These are phyloP conservation scores for Phaffomyces opuntiae DNA, from an alignment of 805 yeast species.

Conservation along the genomic window DNA sequence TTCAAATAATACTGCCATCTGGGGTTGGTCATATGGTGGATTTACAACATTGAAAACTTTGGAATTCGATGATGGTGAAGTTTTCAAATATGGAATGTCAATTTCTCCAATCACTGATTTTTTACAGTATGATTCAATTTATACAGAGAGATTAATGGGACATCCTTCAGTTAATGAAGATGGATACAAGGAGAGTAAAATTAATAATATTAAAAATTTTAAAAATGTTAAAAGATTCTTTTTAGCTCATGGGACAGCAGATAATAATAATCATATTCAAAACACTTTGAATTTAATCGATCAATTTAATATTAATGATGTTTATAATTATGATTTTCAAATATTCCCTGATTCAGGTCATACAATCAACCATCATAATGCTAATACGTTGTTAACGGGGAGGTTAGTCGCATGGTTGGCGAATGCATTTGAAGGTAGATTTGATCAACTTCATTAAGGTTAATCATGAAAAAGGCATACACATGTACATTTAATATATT, in stretches of 20 bases:
- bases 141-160: constrained; percentile 74
- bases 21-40: constrained; percentile 93
- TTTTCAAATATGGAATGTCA: constrained; percentile 69
- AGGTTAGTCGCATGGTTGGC: constrained; percentile 53
- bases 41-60: constrained; percentile 67
- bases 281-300: constrained; percentile 60
- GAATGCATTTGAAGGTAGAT: constrained; percentile 44
- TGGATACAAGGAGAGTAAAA: constrained; percentile 42
- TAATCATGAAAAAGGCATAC: too few species aligned
- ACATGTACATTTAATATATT: too few species aligned
- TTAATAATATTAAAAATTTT: constrained; percentile 37
- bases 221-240: constrained; percentile 47
- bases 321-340: constrained; percentile 79
- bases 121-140: constrained; percentile 68
- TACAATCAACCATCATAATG: constrained; percentile 72
- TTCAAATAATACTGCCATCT: constrained; percentile 49
- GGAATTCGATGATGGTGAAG: constrained; percentile 55
- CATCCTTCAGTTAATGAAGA: constrained; percentile 40
- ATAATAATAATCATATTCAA: constrained; percentile 77
- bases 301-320: constrained; percentile 39
- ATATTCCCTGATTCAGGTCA: constrained; percentile 94
- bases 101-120: constrained; percentile 86
- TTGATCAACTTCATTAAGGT: constrained; percentile 13
- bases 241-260: constrained; percentile 78
- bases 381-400: constrained; percentile 64